These are phyloP conservation scores for Coelastrella sp. DNA, from an alignment of 139 green algal genomes.

Conservation along the genomic window DNA sequence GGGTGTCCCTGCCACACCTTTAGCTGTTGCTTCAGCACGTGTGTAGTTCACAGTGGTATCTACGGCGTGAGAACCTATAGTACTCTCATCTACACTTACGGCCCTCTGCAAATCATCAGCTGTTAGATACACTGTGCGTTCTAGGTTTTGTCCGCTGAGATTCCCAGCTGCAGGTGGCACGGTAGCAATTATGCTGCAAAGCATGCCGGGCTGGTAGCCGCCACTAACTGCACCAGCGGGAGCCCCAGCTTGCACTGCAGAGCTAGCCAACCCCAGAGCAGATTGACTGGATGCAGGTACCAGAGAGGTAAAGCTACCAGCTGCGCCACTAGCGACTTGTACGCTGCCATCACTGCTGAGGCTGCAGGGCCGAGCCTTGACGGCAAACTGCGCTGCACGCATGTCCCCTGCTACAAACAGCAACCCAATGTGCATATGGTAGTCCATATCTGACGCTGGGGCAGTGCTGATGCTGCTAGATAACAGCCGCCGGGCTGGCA, in stretches of 20 bases:
- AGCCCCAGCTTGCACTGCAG: background rate
- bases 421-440: slow-evolving; percentile 14
- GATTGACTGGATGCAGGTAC: background rate
- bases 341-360: background rate
- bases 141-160: background rate
- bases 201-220: slow-evolving; percentile 11
- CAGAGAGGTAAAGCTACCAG: background rate
- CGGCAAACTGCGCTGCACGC: background rate
- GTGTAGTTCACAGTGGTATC: background rate
- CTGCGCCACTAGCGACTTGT: background rate
- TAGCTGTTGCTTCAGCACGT: background rate
- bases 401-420: slow-evolving; percentile 20
- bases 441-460: background rate
- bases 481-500: background rate
- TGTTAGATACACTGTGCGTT: background rate
- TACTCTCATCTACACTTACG: background rate
- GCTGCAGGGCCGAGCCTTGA: background rate
- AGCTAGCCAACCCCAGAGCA: background rate
- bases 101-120: slow-evolving; percentile 33
- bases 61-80: background rate
- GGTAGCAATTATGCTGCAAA: slow-evolving; percentile 9
- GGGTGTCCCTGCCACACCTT: background rate
- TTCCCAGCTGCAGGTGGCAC: background rate
- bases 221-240: no score
- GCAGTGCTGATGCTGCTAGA: background rate